phyloP scores from a whole-genome alignment of 768 basidiomycete genomes.

The Roridomyces roridus region DNA sequence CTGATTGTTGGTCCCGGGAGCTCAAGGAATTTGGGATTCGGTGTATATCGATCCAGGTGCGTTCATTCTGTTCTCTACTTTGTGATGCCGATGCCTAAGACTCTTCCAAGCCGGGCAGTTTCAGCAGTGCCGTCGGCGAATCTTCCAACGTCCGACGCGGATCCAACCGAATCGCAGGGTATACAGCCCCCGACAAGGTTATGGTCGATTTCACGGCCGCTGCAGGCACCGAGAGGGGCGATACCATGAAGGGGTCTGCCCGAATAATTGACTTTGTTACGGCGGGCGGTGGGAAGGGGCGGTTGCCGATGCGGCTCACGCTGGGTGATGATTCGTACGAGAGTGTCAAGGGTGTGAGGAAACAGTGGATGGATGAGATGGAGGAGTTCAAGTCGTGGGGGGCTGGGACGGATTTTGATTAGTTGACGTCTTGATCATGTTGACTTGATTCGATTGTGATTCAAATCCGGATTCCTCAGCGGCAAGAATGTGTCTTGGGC shows the following conservation, averaged over 20 bases:
- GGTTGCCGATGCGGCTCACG: slow-evolving; percentile 16
- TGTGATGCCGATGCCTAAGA: not conserved
- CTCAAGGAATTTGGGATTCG: slow-evolving; percentile 18
- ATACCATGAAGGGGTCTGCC: slow-evolving; percentile 25
- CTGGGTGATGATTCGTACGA: slow-evolving; percentile 25
- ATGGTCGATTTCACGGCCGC: not conserved
- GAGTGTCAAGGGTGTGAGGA: slow-evolving; percentile 1
- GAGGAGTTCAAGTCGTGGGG: slow-evolving; percentile 23
- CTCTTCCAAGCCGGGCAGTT: slow-evolving; percentile 31
- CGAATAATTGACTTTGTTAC: slow-evolving; percentile 26
- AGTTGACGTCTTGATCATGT: too few relatives aligned
- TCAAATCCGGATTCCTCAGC: too few relatives aligned
- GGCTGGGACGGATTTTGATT: slow-evolving; percentile 13
- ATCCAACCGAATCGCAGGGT: slow-evolving; percentile 24
- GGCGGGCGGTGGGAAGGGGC: not conserved
- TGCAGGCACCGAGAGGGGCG: slow-evolving; percentile 23
- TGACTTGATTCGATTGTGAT: too few relatives aligned
- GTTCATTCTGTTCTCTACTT: not conserved
- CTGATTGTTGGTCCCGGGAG: slow-evolving; percentile 9
- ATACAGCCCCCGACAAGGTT: slow-evolving; percentile 13
- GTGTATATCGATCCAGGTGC: slow-evolving; percentile 25
- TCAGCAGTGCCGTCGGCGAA: slow-evolving; percentile 26
- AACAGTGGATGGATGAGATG: slow-evolving; percentile 3
- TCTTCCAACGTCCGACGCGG: slow-evolving; percentile 3
- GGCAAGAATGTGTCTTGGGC: too few relatives aligned